phyloP scores from a whole-genome alignment of 176 grass and related monocot species.

The Oryza longistaminata region DNA sequence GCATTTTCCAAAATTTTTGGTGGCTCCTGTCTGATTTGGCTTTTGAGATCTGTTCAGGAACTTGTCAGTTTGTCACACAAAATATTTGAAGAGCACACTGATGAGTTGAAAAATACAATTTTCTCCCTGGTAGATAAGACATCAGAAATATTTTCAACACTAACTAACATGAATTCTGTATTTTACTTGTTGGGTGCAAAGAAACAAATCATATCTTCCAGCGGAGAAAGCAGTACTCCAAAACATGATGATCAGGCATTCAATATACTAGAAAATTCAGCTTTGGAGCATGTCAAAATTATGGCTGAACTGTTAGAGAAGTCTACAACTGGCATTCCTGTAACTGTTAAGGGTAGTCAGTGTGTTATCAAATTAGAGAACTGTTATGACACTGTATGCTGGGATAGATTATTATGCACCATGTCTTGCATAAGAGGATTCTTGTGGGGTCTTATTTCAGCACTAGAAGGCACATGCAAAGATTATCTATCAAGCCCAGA shows the following conservation, averaged over 20 bases:
- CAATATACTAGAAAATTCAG: conserved; percentile 46
- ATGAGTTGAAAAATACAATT: conserved; percentile 55
- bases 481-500: conserved; percentile 35
- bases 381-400: conserved; percentile 44
- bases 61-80: conserved; percentile 43
- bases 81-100: conserved; percentile 52
- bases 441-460: conserved; percentile 73
- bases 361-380: conserved; percentile 61
- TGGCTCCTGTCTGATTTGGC: conserved; percentile 55
- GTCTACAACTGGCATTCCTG: conserved; percentile 44
- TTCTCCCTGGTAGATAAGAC: conserved; percentile 80
- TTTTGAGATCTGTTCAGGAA: conserved; percentile 71
- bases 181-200: conserved; percentile 46
- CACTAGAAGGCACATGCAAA: conserved; percentile 50
- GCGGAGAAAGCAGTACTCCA: conserved; percentile 18
- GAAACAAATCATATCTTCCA: conserved; percentile 43
- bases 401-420: conserved; percentile 60
- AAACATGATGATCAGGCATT: conserved; percentile 37
- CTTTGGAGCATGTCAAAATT: conserved; percentile 53
- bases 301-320: conserved; percentile 65
- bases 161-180: conserved; percentile 51
- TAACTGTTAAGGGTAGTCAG: conserved; percentile 42
- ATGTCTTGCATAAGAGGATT: conserved; percentile 85
- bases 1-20: conserved; percentile 46
- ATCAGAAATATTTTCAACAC: conserved; percentile 70